Percentiles rank a stretch among this genome's conserved stretches.
phyloP scores from a whole-genome alignment of 2,329 filamentous ascomycete genomes.

The Pseudogymnoascus sp. region DNA sequence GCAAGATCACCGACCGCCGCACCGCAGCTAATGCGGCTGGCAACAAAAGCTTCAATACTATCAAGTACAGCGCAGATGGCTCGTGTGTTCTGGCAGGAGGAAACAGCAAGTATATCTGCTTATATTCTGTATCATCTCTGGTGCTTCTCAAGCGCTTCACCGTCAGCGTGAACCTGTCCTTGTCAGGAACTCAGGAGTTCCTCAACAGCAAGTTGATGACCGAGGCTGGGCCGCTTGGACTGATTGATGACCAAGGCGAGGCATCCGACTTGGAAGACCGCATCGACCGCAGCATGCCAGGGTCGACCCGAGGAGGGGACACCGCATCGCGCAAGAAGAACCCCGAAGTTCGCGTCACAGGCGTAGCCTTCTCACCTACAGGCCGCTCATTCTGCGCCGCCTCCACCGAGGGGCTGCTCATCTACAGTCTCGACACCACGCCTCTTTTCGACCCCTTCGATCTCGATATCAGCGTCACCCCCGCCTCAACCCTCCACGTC shows the following conservation, averaged over 20 bases:
- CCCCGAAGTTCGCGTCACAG: constrained; percentile 76
- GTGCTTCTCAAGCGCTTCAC: constrained; percentile 92
- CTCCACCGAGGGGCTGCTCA: constrained; percentile 84
- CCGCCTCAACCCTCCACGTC: constrained; percentile 67
- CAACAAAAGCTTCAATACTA: constrained; percentile 81
- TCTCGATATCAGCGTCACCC: constrained; percentile 88
- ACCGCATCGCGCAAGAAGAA: constrained; percentile 67
- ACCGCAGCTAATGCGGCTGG: constrained; percentile 86
- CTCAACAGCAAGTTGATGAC: constrained; percentile 88
- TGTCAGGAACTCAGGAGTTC: constrained; percentile 95
- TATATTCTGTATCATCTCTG: constrained; percentile 91
- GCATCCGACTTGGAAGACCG: constrained; percentile 83
- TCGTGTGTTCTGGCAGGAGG: constrained; percentile 83
- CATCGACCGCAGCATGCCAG: constrained; percentile 70
- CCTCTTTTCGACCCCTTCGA: constrained; percentile 94
- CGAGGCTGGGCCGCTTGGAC: constrained; percentile 74
- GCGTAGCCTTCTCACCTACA: constrained; percentile 80
- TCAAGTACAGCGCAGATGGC: constrained; percentile 88
- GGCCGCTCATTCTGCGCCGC: constrained; percentile 89
- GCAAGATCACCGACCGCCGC: constrained; percentile 77
- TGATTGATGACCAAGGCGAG: constrained; percentile 84
- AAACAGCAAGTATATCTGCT: constrained; percentile 96
- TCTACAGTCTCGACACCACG: constrained; percentile 82
- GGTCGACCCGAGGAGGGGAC: constrained; percentile 75
- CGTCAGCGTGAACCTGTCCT: constrained; percentile 87